phyloP scores from a whole-genome alignment of 139 green algal genomes.

The Chlamydomonas incerta region DNA sequence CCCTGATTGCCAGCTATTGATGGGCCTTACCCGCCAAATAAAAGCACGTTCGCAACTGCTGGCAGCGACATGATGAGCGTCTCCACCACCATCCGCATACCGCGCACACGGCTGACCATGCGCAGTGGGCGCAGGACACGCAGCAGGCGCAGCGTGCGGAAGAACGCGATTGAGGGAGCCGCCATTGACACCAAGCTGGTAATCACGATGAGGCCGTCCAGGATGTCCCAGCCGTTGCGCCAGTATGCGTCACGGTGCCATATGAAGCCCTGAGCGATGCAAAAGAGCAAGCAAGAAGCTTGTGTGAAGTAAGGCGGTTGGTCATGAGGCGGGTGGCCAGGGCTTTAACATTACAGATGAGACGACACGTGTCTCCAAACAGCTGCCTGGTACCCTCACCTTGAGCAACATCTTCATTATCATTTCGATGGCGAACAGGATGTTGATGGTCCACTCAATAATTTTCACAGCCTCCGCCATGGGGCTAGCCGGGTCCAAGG shows the following conservation, averaged over 20 bases:
- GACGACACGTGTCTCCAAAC: no score
- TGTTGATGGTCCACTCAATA: conserved; percentile 56
- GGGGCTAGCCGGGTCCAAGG: conserved; percentile 24
- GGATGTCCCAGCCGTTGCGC: conserved; percentile 65
- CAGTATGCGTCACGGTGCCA: conserved; percentile 59
- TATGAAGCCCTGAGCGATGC: neutral
- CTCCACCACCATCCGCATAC: conserved; percentile 57
- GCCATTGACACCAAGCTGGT: conserved; percentile 31
- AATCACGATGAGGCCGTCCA: conserved; percentile 64
- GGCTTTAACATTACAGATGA: no score
- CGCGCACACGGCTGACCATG: conserved; percentile 53
- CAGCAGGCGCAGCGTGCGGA: conserved; percentile 65
- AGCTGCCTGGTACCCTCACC: no score
- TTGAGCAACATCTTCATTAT: conserved; percentile 65
- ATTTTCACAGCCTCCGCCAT: conserved; percentile 19
- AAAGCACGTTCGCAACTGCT: conserved; percentile 50
- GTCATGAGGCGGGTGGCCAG: no score
- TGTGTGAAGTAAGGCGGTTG: no score
- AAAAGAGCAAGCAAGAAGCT: neutral
- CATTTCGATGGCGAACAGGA: conserved; percentile 70
- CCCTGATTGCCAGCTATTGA: no score
- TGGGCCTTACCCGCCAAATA: conserved; percentile 41
- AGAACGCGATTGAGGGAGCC: conserved; percentile 30
- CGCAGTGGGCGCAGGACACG: conserved; percentile 66
- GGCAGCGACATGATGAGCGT: conserved; percentile 55